Evolutionary conservation across 495 filamentous ascomycete species (phyloP).

Genomic region (Glarea lozoyensis): DNA sequence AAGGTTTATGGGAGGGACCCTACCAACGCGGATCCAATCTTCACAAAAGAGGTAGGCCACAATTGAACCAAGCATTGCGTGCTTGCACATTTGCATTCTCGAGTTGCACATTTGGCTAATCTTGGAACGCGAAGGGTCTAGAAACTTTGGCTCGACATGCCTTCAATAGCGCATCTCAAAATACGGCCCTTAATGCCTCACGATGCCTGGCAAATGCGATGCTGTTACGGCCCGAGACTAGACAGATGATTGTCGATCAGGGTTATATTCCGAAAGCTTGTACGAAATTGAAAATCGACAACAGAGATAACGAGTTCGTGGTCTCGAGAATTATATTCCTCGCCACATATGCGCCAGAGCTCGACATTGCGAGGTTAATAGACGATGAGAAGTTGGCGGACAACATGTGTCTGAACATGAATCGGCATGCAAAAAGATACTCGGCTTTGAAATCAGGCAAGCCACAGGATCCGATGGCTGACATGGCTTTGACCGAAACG

Average conservation of each 20-base stretch:
- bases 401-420: slow-evolving; percentile 57
- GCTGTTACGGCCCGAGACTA: slow-evolving; percentile 57
- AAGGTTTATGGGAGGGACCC: slow-evolving; percentile 72
- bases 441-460: slow-evolving; percentile 17
- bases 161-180: slow-evolving; percentile 48
- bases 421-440: slow-evolving; percentile 55
- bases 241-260: slow-evolving; percentile 76
- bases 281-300: slow-evolving; percentile 64
- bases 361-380: slow-evolving; percentile 61
- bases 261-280: slow-evolving; percentile 64
- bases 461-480: slow-evolving; percentile 51
- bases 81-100: too few species aligned
- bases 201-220: slow-evolving; percentile 84
- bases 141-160: slow-evolving; percentile 61
- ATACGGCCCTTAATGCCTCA: slow-evolving; percentile 67
- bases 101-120: slow-evolving; percentile 16
- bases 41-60: slow-evolving; percentile 55
- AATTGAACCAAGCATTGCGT: neutral
- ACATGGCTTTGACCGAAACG: slow-evolving; percentile 74
- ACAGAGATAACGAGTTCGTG: slow-evolving; percentile 81
- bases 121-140: slow-evolving; percentile 54
- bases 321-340: slow-evolving; percentile 76
- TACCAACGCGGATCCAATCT: slow-evolving; percentile 67
- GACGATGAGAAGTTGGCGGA: slow-evolving; percentile 61
- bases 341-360: slow-evolving; percentile 70